Conservation (phyloP, 768 basidiomycete species). For the Phallus indusiatus region DNA sequence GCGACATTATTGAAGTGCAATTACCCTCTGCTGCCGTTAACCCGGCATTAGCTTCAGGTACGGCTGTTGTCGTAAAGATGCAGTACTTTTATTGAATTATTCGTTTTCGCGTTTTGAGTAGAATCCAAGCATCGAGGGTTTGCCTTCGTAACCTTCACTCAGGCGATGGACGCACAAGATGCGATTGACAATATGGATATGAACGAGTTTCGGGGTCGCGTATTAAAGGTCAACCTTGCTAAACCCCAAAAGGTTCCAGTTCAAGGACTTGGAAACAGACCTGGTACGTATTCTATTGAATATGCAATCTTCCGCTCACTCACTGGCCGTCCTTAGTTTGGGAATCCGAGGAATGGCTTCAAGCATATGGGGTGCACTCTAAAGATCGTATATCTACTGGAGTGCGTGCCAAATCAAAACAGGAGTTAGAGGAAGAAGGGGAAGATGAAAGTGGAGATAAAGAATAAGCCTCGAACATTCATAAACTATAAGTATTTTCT, state of each 20-base stretch:
- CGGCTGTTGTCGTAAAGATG: constrained; percentile 13
- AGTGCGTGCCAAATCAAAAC: constrained; percentile 15
- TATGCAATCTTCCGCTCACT: constrained; percentile 4
- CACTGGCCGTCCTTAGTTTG: constrained; percentile 49
- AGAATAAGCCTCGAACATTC: not conserved
- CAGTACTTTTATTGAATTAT: too few relatives aligned
- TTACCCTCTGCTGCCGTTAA: constrained; percentile 74
- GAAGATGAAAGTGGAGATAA: not conserved
- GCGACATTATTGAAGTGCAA: constrained; percentile 88
- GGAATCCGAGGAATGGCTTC: constrained; percentile 93
- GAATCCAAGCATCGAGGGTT: constrained; percentile 87
- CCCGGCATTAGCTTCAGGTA: constrained; percentile 53
- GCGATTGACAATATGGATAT: constrained; percentile 99
- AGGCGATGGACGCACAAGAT: constrained; percentile 79
- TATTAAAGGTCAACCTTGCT: constrained; percentile 78
- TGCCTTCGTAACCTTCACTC: constrained; percentile 83
- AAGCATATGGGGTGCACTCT: constrained; percentile 70
- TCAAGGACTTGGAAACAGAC: constrained; percentile 58
- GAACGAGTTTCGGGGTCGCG: constrained; percentile 73
- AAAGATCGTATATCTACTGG: constrained; percentile 71
- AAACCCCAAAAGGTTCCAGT: constrained; percentile 67
- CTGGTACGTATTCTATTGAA: constrained; percentile 41
- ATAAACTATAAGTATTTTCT: not conserved
- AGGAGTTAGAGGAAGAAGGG: not conserved
- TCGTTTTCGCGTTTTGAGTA: too few relatives aligned